A percentile compares a stretch with the other conserved stretches of the same genome.
phyloP scores from a whole-genome alignment of 441 rosid genomes.

The Biscutella auriculata region DNA sequence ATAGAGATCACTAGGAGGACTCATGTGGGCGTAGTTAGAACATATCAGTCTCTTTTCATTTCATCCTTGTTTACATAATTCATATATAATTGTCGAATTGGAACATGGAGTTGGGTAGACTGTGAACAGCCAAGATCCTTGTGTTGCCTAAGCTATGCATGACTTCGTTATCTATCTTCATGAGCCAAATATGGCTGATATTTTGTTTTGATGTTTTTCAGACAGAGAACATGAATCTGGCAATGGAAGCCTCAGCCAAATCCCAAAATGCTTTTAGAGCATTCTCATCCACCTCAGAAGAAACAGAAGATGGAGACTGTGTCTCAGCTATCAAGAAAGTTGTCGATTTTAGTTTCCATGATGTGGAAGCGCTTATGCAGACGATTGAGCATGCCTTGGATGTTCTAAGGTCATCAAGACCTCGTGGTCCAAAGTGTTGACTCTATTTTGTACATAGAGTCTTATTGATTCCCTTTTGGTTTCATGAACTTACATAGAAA shows the following conservation, averaged over 20 bases:
- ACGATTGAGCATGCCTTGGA: slow-evolving; percentile 51
- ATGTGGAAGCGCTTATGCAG: slow-evolving; percentile 46
- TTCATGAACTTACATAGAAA: slow-evolving; percentile 44
- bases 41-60: neutral
- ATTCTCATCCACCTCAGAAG: slow-evolving; percentile 31
- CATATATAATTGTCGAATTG: neutral
- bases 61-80: neutral
- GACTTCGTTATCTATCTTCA: neutral
- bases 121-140: neutral
- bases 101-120: neutral
- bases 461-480: slow-evolving; percentile 25
- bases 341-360: slow-evolving; percentile 70
- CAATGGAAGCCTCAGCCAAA: slow-evolving; percentile 75
- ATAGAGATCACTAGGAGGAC: neutral
- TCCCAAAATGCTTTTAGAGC: slow-evolving; percentile 46
- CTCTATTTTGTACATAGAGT: slow-evolving; percentile 17
- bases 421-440: slow-evolving; percentile 11
- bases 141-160: neutral
- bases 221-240: slow-evolving; percentile 53
- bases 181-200: slow-evolving; percentile 3
- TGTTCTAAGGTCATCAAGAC: slow-evolving; percentile 13
- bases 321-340: slow-evolving; percentile 45
- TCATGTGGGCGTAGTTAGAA: neutral
- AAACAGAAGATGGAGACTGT: slow-evolving; percentile 30
- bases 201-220: slow-evolving; percentile 30